Evolutionary conservation across 2,329 filamentous ascomycete species (phyloP).

Genomic region (Ophiostoma triangulosporum): DNA sequence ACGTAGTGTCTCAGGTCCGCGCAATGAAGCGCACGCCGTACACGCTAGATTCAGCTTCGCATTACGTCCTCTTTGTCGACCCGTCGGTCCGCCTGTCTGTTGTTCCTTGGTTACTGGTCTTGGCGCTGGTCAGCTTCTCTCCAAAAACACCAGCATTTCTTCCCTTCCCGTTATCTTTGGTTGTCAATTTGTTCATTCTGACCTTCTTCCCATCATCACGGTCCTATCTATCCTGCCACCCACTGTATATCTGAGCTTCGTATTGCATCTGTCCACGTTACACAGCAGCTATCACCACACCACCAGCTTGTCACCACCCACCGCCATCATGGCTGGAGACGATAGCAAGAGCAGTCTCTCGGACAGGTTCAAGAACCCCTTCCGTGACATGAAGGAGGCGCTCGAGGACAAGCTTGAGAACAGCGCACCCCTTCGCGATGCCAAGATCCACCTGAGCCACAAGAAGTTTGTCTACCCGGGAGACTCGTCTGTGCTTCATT

Average conservation of each 20-base stretch:
- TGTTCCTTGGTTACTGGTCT: background rate
- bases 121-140: background rate
- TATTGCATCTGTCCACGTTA: too few relatives aligned
- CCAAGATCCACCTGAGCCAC: slow-evolving; percentile 43
- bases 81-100: too few relatives aligned
- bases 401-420: slow-evolving; percentile 41
- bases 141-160: background rate
- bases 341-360: slow-evolving; percentile 17
- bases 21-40: too few relatives aligned
- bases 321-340: slow-evolving; percentile 5
- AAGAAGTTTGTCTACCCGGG: slow-evolving; percentile 34
- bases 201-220: background rate
- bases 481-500: background rate
- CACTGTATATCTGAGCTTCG: too few relatives aligned
- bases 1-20: background rate
- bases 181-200: too few relatives aligned
- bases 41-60: too few relatives aligned
- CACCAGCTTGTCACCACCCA: background rate
- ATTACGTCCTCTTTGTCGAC: too few relatives aligned
- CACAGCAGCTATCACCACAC: too few relatives aligned
- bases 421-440: slow-evolving; percentile 38
- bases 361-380: slow-evolving; percentile 36
- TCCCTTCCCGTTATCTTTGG: background rate
- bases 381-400: slow-evolving; percentile 34
- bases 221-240: too few relatives aligned